Base-by-base conservation (phyloP, 495 filamentous ascomycete genomes). In the Glonium stellatum region DNA sequence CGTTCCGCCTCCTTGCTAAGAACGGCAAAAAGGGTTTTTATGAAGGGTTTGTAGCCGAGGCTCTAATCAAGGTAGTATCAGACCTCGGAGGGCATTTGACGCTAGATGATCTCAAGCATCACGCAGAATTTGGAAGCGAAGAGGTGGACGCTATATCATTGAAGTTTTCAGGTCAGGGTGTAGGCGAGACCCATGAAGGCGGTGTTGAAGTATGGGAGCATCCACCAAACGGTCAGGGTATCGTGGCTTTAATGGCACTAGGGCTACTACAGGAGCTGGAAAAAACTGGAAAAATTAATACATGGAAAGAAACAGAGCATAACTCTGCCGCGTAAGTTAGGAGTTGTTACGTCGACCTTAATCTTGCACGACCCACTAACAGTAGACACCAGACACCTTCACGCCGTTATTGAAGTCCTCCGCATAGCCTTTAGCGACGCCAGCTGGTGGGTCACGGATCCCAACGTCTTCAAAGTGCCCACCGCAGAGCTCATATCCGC, bases 201-300 rank as follows among this genome's bases (percentile, higher is more conserved):
- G 77, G 80, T 57, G 69, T 96, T 19, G 84, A 93, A 65, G 70
- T 98, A 1, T 97, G 92, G 92, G 93, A 98, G 64, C 92, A 96
- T 73, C 90, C 93, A 41, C 93, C 93, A n/a, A 97, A 97, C 74
- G 92, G 95, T 0, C 93, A 98, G 72, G 93, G 93, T 11, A 87
- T 98, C 61, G 90, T 97, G 0, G 95, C 93, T 4, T 78, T 97
- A 41, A 95, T 97, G 83, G 87, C 93, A 0, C 78, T 98, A 0
- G 93, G 95, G 1, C 92, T 97, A 61, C 76, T 98, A 47, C 84
- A 95, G 67, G 82, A 88, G 65, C 80, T 98, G 5, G 89, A 95
- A 72, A 78, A 80, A n/a, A 71, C 71, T 10, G 84, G 83, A 41
- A 82, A 82, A 59, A 88, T 96, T 67, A 83, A 84, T 8, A 78